Evolutionary conservation across 768 basidiomycete genomes (phyloP).

Genomic region (Scleroderma citrinum): DNA sequence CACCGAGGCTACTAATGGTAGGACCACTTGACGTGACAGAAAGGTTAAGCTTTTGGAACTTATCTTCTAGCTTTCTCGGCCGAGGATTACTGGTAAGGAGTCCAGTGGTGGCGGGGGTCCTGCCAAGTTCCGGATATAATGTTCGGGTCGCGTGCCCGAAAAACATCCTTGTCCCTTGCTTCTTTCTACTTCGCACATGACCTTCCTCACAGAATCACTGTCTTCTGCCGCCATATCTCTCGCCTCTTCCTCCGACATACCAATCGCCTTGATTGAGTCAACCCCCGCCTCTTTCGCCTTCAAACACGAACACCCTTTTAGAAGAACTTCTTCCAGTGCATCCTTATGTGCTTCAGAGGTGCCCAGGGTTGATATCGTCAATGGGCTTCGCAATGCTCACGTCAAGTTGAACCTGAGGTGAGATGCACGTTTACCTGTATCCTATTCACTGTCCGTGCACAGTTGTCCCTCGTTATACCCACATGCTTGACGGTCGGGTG

Average conservation of each 20-base stretch:
- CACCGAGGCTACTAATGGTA: no score
- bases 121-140: background rate
- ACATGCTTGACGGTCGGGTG: constrained; percentile 32
- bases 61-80: no score
- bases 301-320: no score
- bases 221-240: background rate
- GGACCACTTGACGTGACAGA: no score
- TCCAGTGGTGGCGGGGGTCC: constrained; percentile 2
- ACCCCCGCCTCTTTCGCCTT: constrained; percentile 5
- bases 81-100: background rate
- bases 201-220: constrained; percentile 7
- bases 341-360: constrained; percentile 33
- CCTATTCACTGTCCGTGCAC: constrained; percentile 7
- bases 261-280: background rate
- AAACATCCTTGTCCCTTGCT: background rate
- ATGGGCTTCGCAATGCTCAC: constrained; percentile 56
- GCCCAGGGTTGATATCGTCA: constrained; percentile 42
- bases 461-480: constrained; percentile 16
- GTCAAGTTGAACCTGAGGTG: constrained; percentile 64
- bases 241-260: constrained; percentile 3
- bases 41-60: no score
- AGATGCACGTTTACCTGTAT: constrained; percentile 33
- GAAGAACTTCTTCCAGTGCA: constrained; percentile 28
- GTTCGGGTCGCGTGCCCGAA: constrained; percentile 19
- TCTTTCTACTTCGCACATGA: constrained; percentile 9